A percentile compares a stretch with the other conserved stretches of the same genome.
Conservation (phyloP, 106 monocot genomes). For the Dendrobium chrysotoxum region DNA sequence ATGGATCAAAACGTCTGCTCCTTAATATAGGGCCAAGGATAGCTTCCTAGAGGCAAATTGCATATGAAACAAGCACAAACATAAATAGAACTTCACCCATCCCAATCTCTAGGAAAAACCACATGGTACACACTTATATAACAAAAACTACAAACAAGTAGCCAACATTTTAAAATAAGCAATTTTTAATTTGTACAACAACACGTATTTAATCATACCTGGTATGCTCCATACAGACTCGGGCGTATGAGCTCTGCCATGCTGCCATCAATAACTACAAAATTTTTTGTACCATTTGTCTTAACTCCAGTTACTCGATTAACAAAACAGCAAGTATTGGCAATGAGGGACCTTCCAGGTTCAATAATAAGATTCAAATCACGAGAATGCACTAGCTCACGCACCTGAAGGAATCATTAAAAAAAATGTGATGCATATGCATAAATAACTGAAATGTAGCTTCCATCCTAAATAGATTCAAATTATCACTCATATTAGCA, state of each 20-base stretch:
- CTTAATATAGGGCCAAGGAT: background rate
- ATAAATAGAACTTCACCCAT: background rate
- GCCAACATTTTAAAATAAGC: background rate
- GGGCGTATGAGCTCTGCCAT: constrained; percentile 96
- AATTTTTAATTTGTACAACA: background rate
- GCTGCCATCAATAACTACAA: constrained; percentile 87
- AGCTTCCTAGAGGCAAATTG: background rate
- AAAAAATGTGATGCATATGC: background rate
- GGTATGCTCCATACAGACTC: constrained; percentile 94
- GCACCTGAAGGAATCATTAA: constrained; percentile 44
- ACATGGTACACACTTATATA: background rate
- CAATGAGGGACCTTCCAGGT: constrained; percentile 94
- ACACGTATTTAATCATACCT: constrained; percentile 34
- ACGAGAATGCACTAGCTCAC: constrained; percentile 75
- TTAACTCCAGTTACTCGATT: constrained; percentile 94
- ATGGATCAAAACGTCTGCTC: background rate
- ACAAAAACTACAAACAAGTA: background rate
- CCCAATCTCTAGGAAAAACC: background rate
- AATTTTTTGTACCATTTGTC: constrained; percentile 93
- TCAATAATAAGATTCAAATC: constrained; percentile 84
- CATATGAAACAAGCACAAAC: background rate
- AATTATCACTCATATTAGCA: background rate
- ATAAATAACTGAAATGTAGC: background rate
- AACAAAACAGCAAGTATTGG: constrained; percentile 96
- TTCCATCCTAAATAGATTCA: background rate